Conservation (phyloP, 2,329 filamentous ascomycete genomes). For the Aureobasidium uvarum region DNA sequence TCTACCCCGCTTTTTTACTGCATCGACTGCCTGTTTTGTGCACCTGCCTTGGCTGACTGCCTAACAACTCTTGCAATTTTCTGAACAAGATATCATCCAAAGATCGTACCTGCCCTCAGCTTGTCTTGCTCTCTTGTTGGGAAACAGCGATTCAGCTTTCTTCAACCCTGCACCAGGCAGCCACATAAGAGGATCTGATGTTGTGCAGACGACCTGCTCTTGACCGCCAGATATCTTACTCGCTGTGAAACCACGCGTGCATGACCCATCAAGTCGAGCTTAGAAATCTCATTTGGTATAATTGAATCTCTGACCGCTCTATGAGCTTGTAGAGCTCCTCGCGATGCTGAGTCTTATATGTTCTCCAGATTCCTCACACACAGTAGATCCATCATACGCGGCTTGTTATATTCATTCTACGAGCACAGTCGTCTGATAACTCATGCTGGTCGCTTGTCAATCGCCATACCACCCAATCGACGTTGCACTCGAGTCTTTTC, state of each 20-base stretch:
- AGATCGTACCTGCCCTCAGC: neutral
- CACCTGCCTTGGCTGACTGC: neutral
- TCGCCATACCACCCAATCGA: too few species aligned
- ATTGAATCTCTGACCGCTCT: neutral
- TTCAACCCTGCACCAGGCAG: neutral
- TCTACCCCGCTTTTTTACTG: neutral
- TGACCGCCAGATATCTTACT: neutral
- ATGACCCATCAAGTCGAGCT: neutral
- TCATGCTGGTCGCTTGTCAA: too few species aligned
- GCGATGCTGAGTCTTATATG: too few species aligned
- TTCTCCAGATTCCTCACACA: too few species aligned
- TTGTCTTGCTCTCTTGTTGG: neutral
- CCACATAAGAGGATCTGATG: neutral
- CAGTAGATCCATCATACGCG: too few species aligned
- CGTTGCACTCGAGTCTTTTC: too few species aligned
- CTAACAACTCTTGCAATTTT: neutral
- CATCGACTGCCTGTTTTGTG: neutral
- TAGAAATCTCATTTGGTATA: neutral
- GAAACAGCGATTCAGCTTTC: neutral
- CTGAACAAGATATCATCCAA: neutral
- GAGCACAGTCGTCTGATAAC: too few species aligned
- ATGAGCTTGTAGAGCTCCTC: too few species aligned
- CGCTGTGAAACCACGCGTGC: neutral
- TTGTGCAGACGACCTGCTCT: neutral
- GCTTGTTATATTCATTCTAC: too few species aligned